phyloP scores from a whole-genome alignment of 495 filamentous ascomycete genomes.

The Aspergillus kassunensis region DNA sequence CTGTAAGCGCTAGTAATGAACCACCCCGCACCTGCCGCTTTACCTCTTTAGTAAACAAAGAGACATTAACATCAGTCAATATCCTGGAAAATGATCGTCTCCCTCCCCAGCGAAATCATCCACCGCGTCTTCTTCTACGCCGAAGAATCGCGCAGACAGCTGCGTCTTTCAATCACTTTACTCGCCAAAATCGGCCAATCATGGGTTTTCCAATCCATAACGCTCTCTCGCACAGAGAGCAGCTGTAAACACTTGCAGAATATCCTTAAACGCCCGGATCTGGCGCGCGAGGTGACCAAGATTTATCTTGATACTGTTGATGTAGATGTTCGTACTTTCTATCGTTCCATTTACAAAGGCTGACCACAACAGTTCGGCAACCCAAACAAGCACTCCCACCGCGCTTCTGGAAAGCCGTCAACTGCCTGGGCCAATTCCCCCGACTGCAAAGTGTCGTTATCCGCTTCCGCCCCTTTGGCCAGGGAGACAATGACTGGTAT shows the following conservation, averaged over 20 bases:
- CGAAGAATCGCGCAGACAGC: neutral
- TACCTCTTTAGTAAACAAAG: no score
- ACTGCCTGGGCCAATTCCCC: slow-evolving; percentile 11
- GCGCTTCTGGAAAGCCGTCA: no score
- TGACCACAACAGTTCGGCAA: no score
- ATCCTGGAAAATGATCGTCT: no score
- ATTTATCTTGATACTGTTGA: slow-evolving; percentile 1
- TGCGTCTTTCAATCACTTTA: neutral
- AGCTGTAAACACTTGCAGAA: neutral
- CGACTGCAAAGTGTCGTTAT: slow-evolving; percentile 18
- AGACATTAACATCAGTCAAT: no score
- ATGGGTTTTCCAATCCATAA: neutral
- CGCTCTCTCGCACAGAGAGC: neutral
- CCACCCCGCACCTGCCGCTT: no score
- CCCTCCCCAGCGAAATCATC: slow-evolving; percentile 12
- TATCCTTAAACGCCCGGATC: slow-evolving; percentile 1
- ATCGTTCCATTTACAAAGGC: neutral
- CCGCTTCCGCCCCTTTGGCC: slow-evolving; percentile 18
- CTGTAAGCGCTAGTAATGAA: no score
- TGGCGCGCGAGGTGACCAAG: neutral
- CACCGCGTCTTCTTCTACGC: neutral
- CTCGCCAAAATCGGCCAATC: neutral
- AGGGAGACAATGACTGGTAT: neutral
- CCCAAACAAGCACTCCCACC: no score
- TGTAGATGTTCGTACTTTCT: neutral